Evolutionary conservation across 176 grass and related monocot species (phyloP).

Genomic region (Oryza coarctata): DNA sequence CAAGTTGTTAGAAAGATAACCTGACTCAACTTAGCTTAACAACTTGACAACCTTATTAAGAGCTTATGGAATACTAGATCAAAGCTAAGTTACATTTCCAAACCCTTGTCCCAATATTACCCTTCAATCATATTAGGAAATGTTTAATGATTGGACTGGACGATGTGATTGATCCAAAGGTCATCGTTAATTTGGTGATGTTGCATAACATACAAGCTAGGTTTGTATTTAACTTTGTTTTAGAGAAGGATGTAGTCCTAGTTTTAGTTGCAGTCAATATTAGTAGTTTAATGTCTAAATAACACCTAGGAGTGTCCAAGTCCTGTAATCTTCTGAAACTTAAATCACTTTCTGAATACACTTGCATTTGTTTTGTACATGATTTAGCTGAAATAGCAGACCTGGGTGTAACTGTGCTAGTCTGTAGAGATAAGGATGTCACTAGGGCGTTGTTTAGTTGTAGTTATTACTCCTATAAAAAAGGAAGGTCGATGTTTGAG

Average conservation of each 20-base stretch:
- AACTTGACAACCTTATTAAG: not conserved
- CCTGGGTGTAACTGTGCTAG: not conserved
- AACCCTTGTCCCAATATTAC: not conserved
- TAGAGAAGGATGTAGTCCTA: conserved; percentile 6
- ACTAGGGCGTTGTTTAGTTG: not conserved
- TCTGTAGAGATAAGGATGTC: not conserved
- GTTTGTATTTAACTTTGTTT: not conserved
- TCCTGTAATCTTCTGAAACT: not conserved
- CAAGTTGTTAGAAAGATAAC: not conserved
- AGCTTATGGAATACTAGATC: not conserved
- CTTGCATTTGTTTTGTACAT: not conserved
- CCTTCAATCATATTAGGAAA: not conserved
- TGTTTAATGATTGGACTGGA: not conserved
- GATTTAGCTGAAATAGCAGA: not conserved
- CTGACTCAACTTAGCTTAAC: not conserved
- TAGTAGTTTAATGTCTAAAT: not conserved
- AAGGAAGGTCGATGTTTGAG: not conserved
- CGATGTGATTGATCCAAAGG: not conserved
- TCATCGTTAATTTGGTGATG: not conserved
- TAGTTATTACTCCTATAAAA: not conserved
- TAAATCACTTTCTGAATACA: not conserved
- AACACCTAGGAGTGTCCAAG: not conserved
- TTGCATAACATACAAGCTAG: not conserved
- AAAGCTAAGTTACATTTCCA: not conserved
- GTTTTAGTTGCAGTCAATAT: not conserved